Evolutionary conservation across 2,329 filamentous ascomycete species (phyloP).

Genomic region (Phoma herbarum): DNA sequence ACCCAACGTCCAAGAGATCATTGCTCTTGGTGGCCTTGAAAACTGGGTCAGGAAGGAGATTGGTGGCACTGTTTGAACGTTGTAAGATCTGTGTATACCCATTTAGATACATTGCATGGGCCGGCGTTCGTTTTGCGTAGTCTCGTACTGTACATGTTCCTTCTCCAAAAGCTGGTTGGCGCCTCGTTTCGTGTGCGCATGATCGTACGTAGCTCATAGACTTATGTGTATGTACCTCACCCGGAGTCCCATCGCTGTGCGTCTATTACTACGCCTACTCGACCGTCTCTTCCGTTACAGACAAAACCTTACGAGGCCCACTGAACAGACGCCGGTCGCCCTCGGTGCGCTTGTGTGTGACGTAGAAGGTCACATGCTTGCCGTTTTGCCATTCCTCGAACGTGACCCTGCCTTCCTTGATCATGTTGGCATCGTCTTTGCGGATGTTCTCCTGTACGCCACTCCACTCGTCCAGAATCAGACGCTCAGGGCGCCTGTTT

Average conservation of each 20-base stretch:
- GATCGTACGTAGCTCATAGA: not conserved
- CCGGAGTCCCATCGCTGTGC: not conserved
- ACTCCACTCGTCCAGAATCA: slow-evolving; percentile 14
- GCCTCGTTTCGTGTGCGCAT: not conserved
- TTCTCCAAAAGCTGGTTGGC: slow-evolving; percentile 8
- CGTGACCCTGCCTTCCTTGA: not conserved
- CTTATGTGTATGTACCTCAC: not conserved
- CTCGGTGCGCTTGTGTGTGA: slow-evolving; percentile 17
- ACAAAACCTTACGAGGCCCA: slow-evolving; percentile 14
- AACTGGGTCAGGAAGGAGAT: slow-evolving; percentile 83
- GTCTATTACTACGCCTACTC: not conserved
- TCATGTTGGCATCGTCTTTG: slow-evolving; percentile 10
- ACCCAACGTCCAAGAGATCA: slow-evolving; percentile 77
- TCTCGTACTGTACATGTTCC: slow-evolving; percentile 10
- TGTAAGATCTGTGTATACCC: slow-evolving; percentile 31
- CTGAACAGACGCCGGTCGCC: not conserved
- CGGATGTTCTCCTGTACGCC: slow-evolving; percentile 15
- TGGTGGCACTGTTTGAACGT: slow-evolving; percentile 39
- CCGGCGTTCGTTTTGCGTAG: slow-evolving; percentile 21
- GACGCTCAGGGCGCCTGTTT: slow-evolving; percentile 5
- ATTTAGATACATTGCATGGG: slow-evolving; percentile 27
- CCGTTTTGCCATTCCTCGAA: slow-evolving; percentile 6
- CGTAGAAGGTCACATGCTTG: slow-evolving; percentile 14
- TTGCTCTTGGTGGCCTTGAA: slow-evolving; percentile 73
- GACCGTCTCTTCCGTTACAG: slow-evolving; percentile 9